Conservation (phyloP, 2,329 filamentous ascomycete species). For the Monilinia fructicola region DNA sequence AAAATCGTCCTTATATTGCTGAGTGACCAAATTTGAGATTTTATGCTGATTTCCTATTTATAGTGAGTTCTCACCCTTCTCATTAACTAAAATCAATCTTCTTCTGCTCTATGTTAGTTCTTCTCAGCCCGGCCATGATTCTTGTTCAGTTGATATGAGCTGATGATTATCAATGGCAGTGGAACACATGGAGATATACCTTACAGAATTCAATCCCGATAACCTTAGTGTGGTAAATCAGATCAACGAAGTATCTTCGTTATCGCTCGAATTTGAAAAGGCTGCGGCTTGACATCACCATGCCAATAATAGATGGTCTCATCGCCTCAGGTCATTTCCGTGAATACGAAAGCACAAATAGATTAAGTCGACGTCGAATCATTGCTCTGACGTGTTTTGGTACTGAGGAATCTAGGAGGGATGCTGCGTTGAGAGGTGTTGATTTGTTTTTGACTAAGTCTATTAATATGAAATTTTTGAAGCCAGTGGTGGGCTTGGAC, state of each 20-base stretch:
- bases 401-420: slow-evolving; percentile 47
- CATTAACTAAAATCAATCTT: neutral
- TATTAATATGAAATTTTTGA: slow-evolving; percentile 38
- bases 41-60: slow-evolving; percentile 37
- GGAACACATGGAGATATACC: neutral
- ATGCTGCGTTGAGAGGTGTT: slow-evolving; percentile 51
- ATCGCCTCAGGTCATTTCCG: slow-evolving; percentile 50
- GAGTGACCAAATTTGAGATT: slow-evolving; percentile 33
- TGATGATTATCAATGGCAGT: too few species aligned
- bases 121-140: neutral
- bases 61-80: slow-evolving; percentile 11
- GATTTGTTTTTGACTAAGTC: slow-evolving; percentile 55
- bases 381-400: slow-evolving; percentile 54
- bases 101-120: neutral
- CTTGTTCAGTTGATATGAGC: neutral
- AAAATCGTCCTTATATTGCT: slow-evolving; percentile 29
- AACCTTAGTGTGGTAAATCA: neutral
- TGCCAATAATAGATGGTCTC: slow-evolving; percentile 55
- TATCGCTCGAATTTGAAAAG: too few species aligned
- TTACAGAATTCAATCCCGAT: neutral
- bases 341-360: slow-evolving; percentile 46
- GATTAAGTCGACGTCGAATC: slow-evolving; percentile 45
- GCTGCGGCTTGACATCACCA: slow-evolving; percentile 55
- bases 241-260: too few species aligned
- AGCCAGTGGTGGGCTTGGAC: slow-evolving; percentile 29